These are phyloP conservation scores for Candida anutae DNA, from an alignment of 1,139 yeast genomes.

Conservation along the genomic window DNA sequence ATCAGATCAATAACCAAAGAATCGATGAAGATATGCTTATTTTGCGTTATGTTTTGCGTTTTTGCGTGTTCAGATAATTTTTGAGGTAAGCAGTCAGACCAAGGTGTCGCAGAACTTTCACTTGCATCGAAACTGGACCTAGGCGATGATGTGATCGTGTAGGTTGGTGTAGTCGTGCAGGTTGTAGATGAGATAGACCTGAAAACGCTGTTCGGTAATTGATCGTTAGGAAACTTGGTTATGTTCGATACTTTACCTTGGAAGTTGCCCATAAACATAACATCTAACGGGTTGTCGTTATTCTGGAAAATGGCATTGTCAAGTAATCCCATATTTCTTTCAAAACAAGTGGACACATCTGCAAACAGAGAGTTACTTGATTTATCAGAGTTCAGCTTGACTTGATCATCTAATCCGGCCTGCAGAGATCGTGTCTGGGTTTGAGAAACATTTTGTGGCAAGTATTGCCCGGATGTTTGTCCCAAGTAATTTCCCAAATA, in stretches of 20 bases:
- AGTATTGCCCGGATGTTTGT: too few relatives aligned
- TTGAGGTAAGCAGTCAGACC: slow-evolving; percentile 1
- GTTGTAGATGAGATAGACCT: slow-evolving; percentile 15
- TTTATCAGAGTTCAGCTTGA: too few relatives aligned
- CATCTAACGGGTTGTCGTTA: slow-evolving; percentile 35
- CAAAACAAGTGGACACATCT: too few relatives aligned
- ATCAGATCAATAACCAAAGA: slow-evolving; percentile 13
- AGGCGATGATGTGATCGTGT: slow-evolving; percentile 23
- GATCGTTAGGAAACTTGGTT: slow-evolving; percentile 6
- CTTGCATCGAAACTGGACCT: slow-evolving; percentile 6
- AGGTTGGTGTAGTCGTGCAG: slow-evolving; percentile 30
- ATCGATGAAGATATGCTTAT: slow-evolving; percentile 24
- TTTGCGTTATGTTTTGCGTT: slow-evolving; percentile 16
- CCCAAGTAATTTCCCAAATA: too few relatives aligned
- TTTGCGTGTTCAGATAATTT: slow-evolving; percentile 12
- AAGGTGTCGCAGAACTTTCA: not conserved
- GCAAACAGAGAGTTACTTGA: too few relatives aligned
- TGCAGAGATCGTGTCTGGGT: too few relatives aligned
- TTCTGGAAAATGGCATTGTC: slow-evolving; percentile 31
- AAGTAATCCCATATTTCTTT: slow-evolving; percentile 13
- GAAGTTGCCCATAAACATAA: slow-evolving; percentile 16
- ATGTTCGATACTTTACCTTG: slow-evolving; percentile 1
- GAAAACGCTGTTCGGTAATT: too few relatives aligned
- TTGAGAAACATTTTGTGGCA: too few relatives aligned
- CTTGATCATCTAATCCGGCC: too few relatives aligned